These are phyloP conservation scores for Condylostoma magnum DNA, from an alignment of 169 alveolate genomes.

Conservation along the genomic window DNA sequence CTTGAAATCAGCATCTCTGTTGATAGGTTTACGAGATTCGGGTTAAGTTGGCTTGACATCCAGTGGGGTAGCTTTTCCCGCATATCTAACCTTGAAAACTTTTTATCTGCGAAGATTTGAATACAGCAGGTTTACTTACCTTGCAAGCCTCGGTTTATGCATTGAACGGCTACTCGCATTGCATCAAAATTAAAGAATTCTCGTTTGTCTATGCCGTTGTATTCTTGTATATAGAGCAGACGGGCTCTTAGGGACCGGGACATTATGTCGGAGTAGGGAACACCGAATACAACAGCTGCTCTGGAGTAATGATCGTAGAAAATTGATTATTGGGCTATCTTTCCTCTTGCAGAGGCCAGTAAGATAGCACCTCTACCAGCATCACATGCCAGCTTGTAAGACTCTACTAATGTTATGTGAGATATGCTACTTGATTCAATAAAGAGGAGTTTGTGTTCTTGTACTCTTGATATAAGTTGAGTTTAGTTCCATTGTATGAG, in stretches of 20 bases:
- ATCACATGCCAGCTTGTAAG: conserved; percentile 60
- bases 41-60: not conserved
- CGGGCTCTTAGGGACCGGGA: conserved; percentile 20
- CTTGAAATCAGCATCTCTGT: not conserved
- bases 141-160: conserved; percentile 68
- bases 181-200: conserved; percentile 77
- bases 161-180: conserved; percentile 65
- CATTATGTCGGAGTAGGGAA: conserved; percentile 56
- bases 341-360: conserved; percentile 71
- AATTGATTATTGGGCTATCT: conserved; percentile 71
- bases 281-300: conserved; percentile 67
- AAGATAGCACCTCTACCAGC: conserved; percentile 80
- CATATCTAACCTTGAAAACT: not conserved
- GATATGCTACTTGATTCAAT: conserved; percentile 63
- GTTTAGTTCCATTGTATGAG: conserved; percentile 63
- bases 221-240: conserved; percentile 30
- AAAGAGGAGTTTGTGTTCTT: conserved; percentile 61
- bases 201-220: conserved; percentile 52
- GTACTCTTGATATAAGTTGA: conserved; percentile 51
- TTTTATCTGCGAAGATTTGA: conserved; percentile 71
- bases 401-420: conserved; percentile 40
- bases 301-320: conserved; percentile 70
- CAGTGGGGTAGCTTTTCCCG: not conserved
- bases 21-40: not conserved
- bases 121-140: conserved; percentile 60